Evolutionary conservation across 2,329 filamentous ascomycete species (phyloP).

Genomic region (Apiospora arundinis): DNA sequence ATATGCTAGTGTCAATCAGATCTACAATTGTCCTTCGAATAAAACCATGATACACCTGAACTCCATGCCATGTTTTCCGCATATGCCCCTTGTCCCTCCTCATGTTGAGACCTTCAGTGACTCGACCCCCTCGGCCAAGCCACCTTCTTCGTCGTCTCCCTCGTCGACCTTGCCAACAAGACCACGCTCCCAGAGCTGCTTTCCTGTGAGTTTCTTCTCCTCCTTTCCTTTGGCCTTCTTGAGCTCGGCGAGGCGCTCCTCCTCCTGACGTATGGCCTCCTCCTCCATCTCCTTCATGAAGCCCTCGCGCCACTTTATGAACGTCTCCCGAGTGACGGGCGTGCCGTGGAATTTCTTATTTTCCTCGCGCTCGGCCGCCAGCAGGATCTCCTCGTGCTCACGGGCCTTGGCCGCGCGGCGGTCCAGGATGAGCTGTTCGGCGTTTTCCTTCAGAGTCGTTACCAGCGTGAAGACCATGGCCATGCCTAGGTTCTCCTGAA

Average conservation of each 20-base stretch:
- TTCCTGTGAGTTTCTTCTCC: constrained; percentile 73
- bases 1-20: constrained; percentile 14
- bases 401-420: constrained; percentile 70
- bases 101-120: constrained; percentile 74
- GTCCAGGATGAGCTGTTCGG: constrained; percentile 82
- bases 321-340: constrained; percentile 84
- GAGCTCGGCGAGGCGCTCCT: constrained; percentile 82
- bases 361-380: constrained; percentile 81
- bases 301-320: constrained; percentile 78
- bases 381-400: constrained; percentile 58
- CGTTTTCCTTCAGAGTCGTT: constrained; percentile 84
- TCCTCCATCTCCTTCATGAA: constrained; percentile 86
- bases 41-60: constrained; percentile 22
- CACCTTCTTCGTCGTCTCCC: constrained; percentile 66
- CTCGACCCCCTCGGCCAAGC: constrained; percentile 66
- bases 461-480: constrained; percentile 96
- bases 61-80: constrained; percentile 23
- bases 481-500: constrained; percentile 95
- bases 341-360: constrained; percentile 97
- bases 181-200: constrained; percentile 79
- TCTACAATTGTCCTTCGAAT: constrained; percentile 9
- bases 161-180: constrained; percentile 71
- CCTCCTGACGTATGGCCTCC: constrained; percentile 68
- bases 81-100: constrained; percentile 12
- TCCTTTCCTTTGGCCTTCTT: constrained; percentile 81